Evolutionary conservation across 768 basidiomycete species (phyloP).

Genomic region (Auricularia auricula-judae): DNA sequence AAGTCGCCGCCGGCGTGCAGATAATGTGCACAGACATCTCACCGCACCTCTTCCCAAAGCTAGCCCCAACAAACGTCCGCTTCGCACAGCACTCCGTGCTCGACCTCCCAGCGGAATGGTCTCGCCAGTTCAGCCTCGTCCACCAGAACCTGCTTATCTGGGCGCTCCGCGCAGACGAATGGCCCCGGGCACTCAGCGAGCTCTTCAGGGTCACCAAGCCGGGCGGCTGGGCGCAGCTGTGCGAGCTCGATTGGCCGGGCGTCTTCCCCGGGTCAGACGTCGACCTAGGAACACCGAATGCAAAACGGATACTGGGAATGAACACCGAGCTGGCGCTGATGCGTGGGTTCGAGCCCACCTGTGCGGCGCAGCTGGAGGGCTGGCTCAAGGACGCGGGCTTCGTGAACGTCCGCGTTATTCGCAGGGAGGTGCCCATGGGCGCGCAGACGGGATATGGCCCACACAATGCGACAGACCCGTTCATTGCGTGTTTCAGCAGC

Average conservation of each 20-base stretch:
- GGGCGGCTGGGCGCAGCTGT: constrained; percentile 23
- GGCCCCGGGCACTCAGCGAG: constrained; percentile 16
- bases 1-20: constrained; percentile 3
- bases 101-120: constrained; percentile 20
- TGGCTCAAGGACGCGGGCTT: background rate
- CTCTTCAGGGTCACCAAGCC: constrained; percentile 22
- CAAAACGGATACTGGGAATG: background rate
- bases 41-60: constrained; percentile 8
- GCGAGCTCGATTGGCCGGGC: constrained; percentile 11
- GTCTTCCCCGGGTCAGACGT: background rate
- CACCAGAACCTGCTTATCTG: constrained; percentile 22
- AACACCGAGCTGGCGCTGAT: background rate
- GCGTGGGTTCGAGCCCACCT: background rate
- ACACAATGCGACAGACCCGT: background rate
- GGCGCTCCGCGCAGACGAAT: constrained; percentile 19
- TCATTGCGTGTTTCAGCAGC: background rate
- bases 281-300: background rate
- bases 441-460: background rate
- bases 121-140: constrained; percentile 19
- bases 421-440: background rate
- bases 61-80: constrained; percentile 5
- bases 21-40: constrained; percentile 11
- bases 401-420: background rate
- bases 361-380: background rate
- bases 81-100: constrained; percentile 14